Evolutionary conservation across 805 yeast genomes (phyloP).

Genomic region (Candida fluviatilis): DNA sequence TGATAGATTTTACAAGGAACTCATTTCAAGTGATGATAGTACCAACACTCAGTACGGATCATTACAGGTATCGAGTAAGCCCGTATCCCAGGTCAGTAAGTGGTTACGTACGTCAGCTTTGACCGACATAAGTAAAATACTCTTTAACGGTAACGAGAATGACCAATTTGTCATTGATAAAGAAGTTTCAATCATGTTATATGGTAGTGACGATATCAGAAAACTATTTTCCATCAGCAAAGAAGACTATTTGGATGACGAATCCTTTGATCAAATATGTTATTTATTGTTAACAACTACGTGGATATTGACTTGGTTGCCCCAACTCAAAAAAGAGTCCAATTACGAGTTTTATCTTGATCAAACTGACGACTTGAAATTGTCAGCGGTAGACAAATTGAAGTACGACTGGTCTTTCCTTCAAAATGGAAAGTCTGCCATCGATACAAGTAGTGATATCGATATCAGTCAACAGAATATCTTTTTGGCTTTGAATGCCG

Average conservation of each 20-base stretch:
- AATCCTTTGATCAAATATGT: constrained; percentile 48
- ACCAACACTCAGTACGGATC: constrained; percentile 1
- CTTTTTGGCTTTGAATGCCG: constrained; percentile 29
- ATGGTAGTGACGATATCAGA: constrained; percentile 9
- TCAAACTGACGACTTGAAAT: constrained; percentile 13
- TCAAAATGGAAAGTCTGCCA: constrained; percentile 30
- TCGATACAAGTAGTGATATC: constrained; percentile 10
- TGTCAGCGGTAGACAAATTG: constrained; percentile 27
- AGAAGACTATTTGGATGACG: constrained; percentile 52
- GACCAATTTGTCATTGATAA: constrained; percentile 11
- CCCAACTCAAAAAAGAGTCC: constrained; percentile 44
- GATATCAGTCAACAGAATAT: constrained; percentile 23
- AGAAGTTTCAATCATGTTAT: constrained; percentile 27
- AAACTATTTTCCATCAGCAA: constrained; percentile 22
- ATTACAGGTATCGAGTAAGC: constrained; percentile 10
- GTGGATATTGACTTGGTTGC: constrained; percentile 62
- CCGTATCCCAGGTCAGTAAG: constrained; percentile 22
- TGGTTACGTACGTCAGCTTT: constrained; percentile 34
- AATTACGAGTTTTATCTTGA: constrained; percentile 21
- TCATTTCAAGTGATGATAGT: constrained; percentile 26
- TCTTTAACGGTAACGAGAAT: constrained; percentile 9
- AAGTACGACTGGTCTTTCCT: constrained; percentile 40
- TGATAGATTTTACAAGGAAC: constrained; percentile 32
- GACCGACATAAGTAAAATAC: constrained; percentile 14
- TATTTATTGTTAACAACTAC: constrained; percentile 50